phyloP scores from a whole-genome alignment of 2,329 filamentous ascomycete genomes.

The Arthrobotrys sphaeroides region DNA sequence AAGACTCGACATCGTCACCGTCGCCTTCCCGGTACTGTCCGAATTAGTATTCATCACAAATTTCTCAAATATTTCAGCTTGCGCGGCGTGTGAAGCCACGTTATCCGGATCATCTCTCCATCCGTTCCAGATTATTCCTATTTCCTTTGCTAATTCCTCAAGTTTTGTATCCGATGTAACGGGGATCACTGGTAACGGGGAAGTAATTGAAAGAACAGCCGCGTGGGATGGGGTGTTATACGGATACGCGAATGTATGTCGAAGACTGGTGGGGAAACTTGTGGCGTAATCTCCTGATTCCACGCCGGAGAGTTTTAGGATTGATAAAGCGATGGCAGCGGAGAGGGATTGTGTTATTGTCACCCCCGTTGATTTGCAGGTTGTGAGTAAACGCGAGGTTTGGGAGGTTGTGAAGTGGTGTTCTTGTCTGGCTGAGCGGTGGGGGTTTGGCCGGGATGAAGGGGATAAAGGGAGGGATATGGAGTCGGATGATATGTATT shows the following conservation, averaged over 20 bases:
- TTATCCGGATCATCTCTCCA: constrained; percentile 12
- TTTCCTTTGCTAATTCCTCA: neutral
- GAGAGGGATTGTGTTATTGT: constrained; percentile 18
- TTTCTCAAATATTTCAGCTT: neutral
- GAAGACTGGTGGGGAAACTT: neutral
- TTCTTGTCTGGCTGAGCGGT: neutral
- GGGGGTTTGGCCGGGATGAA: neutral
- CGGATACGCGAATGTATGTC: neutral
- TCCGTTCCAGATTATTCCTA: neutral
- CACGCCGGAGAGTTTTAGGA: neutral
- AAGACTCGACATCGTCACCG: neutral
- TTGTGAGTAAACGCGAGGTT: neutral
- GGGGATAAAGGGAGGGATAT: neutral
- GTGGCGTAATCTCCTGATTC: neutral
- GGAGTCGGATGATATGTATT: neutral
- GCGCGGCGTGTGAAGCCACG: neutral
- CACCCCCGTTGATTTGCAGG: neutral
- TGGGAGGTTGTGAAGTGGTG: neutral
- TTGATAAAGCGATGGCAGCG: neutral
- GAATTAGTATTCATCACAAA: neutral
- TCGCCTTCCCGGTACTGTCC: neutral
- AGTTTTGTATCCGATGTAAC: neutral
- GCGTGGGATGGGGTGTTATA: neutral
- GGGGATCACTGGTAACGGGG: neutral
- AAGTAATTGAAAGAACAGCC: neutral